Percentiles rank a stretch among this genome's conserved stretches.
Conservation (phyloP, 1,284 basidiomycete species). For the Trichosporon coremiiforme region DNA sequence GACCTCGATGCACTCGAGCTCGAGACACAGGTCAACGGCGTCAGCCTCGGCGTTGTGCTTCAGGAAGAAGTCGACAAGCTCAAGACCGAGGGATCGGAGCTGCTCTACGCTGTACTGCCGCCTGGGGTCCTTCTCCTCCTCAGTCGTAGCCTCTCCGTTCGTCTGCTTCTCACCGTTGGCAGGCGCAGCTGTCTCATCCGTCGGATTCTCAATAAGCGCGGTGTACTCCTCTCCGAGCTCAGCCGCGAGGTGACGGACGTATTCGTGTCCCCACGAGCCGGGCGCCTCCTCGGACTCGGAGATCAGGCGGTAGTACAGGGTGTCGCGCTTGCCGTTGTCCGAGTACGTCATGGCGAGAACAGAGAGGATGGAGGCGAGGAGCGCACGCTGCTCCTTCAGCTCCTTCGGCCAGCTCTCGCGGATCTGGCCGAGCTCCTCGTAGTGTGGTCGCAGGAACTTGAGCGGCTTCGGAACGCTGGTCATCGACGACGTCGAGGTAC, state of each 20-base stretch:
- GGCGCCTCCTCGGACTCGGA: conserved; percentile 83
- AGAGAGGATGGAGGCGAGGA: conserved; percentile 97
- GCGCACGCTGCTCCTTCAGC: conserved; percentile 76
- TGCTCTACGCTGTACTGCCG: conserved; percentile 60
- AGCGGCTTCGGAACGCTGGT: conserved; percentile 99
- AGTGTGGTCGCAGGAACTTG: conserved; percentile 96
- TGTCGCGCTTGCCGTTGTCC: conserved; percentile 91
- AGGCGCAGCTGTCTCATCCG: conserved; percentile 49
- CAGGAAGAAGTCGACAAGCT: conserved; percentile 89
- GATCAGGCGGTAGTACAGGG: conserved; percentile 84
- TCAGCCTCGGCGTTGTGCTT: conserved; percentile 97
- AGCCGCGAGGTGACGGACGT: conserved; percentile 93
- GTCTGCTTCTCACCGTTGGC: conserved; percentile 27
- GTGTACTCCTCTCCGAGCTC: conserved; percentile 94
- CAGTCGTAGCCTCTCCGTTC: conserved; percentile 26
- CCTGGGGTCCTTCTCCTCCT: conserved; percentile 23
- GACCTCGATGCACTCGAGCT: conserved; percentile 85
- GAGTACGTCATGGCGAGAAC: conserved; percentile 99
- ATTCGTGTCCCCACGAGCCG: conserved; percentile 98
- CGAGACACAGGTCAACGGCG: conserved; percentile 93
- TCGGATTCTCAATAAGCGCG: conserved; percentile 39
- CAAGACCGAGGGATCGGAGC: conserved; percentile 73
- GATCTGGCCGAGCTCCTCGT: conserved; percentile 79
- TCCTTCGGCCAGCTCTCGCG: conserved; percentile 72
- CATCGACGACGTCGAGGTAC: conserved; percentile 98